phyloP scores from a whole-genome alignment of 495 filamentous ascomycete genomes.

The Oidiodendron maius region DNA sequence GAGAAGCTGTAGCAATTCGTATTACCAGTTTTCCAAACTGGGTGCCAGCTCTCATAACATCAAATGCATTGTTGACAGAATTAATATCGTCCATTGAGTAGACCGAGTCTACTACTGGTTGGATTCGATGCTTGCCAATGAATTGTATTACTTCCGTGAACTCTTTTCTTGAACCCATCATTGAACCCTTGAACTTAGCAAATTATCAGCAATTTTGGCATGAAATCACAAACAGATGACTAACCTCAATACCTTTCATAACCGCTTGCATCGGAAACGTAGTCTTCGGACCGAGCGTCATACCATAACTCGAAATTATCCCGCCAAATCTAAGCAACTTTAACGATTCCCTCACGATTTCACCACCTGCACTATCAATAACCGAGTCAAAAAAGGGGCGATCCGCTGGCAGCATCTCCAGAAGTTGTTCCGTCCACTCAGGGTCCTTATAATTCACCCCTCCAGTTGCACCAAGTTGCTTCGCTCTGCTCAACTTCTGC shows the following conservation, averaged over 20 bases:
- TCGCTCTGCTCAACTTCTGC: constrained; percentile 56
- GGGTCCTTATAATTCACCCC: constrained; percentile 56
- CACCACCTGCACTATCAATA: constrained; percentile 71
- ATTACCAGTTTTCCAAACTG: constrained; percentile 70
- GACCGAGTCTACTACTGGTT: constrained; percentile 51
- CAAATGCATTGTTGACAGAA: constrained; percentile 58
- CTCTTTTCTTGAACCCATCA: constrained; percentile 68
- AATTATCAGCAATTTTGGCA: background rate
- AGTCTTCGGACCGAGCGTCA: constrained; percentile 68
- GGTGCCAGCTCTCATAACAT: constrained; percentile 61
- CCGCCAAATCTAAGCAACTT: constrained; percentile 57
- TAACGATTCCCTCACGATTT: constrained; percentile 49
- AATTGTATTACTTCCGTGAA: constrained; percentile 66
- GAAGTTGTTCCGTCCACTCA: constrained; percentile 61
- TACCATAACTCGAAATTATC: constrained; percentile 62
- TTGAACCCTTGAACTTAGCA: constrained; percentile 39
- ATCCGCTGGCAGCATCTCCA: constrained; percentile 38
- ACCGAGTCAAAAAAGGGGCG: constrained; percentile 55
- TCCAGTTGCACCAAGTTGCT: constrained; percentile 55
- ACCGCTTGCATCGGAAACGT: constrained; percentile 65
- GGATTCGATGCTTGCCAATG: constrained; percentile 49
- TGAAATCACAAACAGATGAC: background rate
- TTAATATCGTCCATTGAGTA: constrained; percentile 55
- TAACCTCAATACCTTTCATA: constrained; percentile 65
- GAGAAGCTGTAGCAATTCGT: background rate